Evolutionary conservation across 306 rosid genomes (phyloP).

Genomic region (Erythrophleum fordii): DNA sequence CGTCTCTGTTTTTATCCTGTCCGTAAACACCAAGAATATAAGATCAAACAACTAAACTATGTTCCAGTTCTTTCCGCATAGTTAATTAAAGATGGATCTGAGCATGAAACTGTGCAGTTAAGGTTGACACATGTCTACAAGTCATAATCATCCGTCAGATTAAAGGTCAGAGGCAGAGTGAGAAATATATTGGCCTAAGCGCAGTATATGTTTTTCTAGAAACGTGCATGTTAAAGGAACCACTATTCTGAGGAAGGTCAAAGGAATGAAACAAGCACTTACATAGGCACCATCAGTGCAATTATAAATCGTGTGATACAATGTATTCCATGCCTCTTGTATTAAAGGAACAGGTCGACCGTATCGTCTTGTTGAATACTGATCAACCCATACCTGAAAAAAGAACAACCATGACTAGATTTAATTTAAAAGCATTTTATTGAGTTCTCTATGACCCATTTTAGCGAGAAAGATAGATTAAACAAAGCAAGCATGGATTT

Average conservation of each 20-base stretch:
- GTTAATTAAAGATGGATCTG: conserved; percentile 25
- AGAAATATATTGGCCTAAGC: conserved; percentile 24
- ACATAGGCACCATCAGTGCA: conserved; percentile 94
- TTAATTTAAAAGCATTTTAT: conserved; percentile 21
- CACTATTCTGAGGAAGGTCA: conserved; percentile 22
- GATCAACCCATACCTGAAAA: conserved; percentile 79
- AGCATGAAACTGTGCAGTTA: conserved; percentile 13
- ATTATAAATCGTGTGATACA: conserved; percentile 79
- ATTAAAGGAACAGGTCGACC: conserved; percentile 68
- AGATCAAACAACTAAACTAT: conserved; percentile 18
- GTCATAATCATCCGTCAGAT: neutral
- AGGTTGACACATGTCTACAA: neutral
- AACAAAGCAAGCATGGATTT: neutral
- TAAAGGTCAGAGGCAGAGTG: conserved; percentile 6
- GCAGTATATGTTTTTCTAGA: conserved; percentile 17
- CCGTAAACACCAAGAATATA: conserved; percentile 37
- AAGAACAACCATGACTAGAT: conserved; percentile 14
- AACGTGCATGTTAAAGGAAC: neutral
- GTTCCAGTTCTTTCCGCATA: conserved; percentile 26
- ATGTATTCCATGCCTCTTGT: conserved; percentile 78
- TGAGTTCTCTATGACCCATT: neutral
- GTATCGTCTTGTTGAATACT: conserved; percentile 75
- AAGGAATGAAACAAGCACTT: conserved; percentile 51
- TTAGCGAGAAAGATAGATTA: neutral
- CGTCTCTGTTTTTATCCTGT: conserved; percentile 93